Evolutionary conservation across 2,329 filamentous ascomycete species (phyloP), one percentile per base, ranked within the genome.

Genomic region (Zasmidium cellare): DNA sequence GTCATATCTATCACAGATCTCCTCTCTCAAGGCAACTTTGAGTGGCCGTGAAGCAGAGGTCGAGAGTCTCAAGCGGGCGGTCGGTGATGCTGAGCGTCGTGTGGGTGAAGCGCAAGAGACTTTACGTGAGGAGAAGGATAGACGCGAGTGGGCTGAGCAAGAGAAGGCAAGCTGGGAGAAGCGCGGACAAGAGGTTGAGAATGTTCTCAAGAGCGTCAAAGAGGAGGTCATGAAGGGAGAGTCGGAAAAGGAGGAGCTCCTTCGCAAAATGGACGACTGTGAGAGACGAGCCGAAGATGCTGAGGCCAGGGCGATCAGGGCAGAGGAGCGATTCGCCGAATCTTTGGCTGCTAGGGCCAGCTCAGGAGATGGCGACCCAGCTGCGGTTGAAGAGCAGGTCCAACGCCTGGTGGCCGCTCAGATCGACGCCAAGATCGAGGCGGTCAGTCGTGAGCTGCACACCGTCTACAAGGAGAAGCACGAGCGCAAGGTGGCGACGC

Each of bases 381-480:
- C 72, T 1, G 76, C 74, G 38, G 65, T 73, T 49, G 72, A 81
- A 67, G 68, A 75, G 53, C 71, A 80, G 66, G 73, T 82, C 64
- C 73, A 79, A 49, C 63, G 67, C 12, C 66, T 75, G 1, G 77
- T 81, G 23, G 77, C 82, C 31, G 80, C 78, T 41, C 91, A 96
- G 63, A 89, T 96, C 51, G 92, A 97, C 20, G 91, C 96, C 75
- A 91, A 92, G 65, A 92, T 97, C 44, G 92, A 93, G 48, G 76
- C 78, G 18, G 75, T 81, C 11, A 77, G 76, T n/a, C 85, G 91
- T 25, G 94, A 99, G 71, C 82, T 99, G 44, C 94, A 99, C 72
- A 83, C 88, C 0, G 82, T 96, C 11, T 99, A 99, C 83, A 97
- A 97, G 79, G 87, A 89, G 71, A 99, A 99, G 78, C 94, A 99